phyloP scores from a whole-genome alignment of 495 filamentous ascomycete species.

The Penicillium soppii region DNA sequence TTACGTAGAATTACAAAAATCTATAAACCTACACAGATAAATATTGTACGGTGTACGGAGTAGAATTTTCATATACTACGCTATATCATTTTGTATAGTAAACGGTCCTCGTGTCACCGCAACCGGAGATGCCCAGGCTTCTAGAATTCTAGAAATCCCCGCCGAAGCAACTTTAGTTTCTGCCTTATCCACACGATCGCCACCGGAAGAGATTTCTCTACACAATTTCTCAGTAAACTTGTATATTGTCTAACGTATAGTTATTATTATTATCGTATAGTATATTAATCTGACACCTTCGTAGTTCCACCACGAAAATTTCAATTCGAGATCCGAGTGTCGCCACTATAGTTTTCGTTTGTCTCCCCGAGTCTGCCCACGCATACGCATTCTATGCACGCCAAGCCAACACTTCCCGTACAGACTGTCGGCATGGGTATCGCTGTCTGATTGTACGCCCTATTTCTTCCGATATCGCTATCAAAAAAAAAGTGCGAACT shows the following conservation, averaged over 20 bases:
- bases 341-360: not conserved
- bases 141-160: slow-evolving; percentile 29
- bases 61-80: too few species aligned
- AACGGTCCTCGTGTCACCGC: not conserved
- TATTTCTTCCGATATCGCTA: not conserved
- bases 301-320: slow-evolving; percentile 4
- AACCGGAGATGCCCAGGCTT: slow-evolving; percentile 13
- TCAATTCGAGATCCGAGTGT: not conserved
- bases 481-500: too few species aligned
- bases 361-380: slow-evolving; percentile 1
- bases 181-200: slow-evolving; percentile 9
- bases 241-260: not conserved
- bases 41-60: too few species aligned
- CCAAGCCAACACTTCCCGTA: not conserved
- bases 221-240: not conserved
- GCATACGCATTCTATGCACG: not conserved
- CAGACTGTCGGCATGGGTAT: not conserved
- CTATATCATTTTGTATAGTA: too few species aligned
- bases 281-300: not conserved
- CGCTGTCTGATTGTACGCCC: not conserved
- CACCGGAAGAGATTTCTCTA: not conserved
- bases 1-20: too few species aligned
- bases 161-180: slow-evolving; percentile 19
- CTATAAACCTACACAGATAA: too few species aligned
- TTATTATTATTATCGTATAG: not conserved